Evolutionary conservation across 345 rosid genomes (phyloP).

Genomic region (Raphanus sativus): DNA sequence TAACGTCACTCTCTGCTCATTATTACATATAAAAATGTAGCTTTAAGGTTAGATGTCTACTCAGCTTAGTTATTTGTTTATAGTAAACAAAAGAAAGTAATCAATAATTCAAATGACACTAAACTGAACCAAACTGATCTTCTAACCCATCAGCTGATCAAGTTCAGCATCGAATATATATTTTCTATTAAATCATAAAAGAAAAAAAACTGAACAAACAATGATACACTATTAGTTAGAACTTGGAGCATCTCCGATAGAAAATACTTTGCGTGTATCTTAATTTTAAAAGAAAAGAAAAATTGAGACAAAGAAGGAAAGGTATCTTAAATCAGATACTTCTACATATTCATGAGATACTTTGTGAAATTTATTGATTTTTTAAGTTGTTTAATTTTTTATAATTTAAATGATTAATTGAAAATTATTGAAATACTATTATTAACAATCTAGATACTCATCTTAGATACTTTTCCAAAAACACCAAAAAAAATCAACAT

Average conservation of each 20-base stretch:
- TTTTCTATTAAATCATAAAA: neutral
- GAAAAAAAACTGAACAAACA: neutral
- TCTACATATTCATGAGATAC: too few relatives aligned
- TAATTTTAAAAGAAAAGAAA: too few relatives aligned
- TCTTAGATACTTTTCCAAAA: too few relatives aligned
- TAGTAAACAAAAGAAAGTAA: neutral
- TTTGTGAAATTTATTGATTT: too few relatives aligned
- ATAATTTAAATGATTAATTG: too few relatives aligned
- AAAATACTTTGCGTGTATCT: too few relatives aligned
- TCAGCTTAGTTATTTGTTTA: neutral
- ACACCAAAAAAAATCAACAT: neutral
- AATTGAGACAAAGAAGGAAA: too few relatives aligned
- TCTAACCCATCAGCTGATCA: neutral
- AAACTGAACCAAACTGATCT: neutral
- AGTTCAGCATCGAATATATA: neutral
- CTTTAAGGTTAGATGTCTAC: slow-evolving; percentile 1
- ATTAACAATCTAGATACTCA: too few relatives aligned
- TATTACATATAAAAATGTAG: neutral
- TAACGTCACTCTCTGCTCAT: slow-evolving; percentile 31
- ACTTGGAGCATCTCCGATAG: too few relatives aligned
- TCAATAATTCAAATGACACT: neutral
- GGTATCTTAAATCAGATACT: too few relatives aligned
- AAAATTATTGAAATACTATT: too few relatives aligned
- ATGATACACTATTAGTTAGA: neutral
- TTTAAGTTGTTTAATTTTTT: too few relatives aligned